Evolutionary conservation across 2,329 filamentous ascomycete genomes (phyloP), one percentile per base, ranked within the genome.

Genomic region (Thelonectria olida): DNA sequence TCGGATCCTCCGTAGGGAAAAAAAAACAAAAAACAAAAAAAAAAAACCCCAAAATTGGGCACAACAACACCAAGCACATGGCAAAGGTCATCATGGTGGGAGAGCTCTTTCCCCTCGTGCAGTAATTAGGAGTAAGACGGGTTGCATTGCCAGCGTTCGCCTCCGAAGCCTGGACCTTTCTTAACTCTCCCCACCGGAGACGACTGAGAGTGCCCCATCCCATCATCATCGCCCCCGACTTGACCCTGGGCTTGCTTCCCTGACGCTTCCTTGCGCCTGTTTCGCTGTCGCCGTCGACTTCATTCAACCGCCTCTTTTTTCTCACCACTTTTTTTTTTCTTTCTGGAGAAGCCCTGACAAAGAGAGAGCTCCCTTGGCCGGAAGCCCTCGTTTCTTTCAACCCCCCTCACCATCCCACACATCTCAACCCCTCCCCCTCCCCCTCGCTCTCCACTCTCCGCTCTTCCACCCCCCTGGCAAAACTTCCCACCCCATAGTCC

Each of bases 311-410:
- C 20, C 48, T 50, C 31, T 56, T 44, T 22, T 36, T 60, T 42
- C 54, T 53, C 50, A 36, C 42, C 42, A 39, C 7, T 39, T 39
- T n/a, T 6, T 39, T n/a, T 20, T n/a, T n/a, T 7, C 15, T 20
- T 42, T 42, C 39, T 42, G 39, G 39, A 42, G 39, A 39, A 31
- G 28, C 28, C 28, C 50, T 44, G 25, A 20, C 31, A 42, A 27
- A 49, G 36, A 23, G 15, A 25, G 41, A 55, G 52, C 42, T 48
- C 54, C 45, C 52, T 54, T 56, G 62, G 57, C 62, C 51, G 25
- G 60, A 61, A 67, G 65, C 67, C 67, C 59, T 67, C 67, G 48
- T 66, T 41, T 36, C 48, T 31, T 31, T 31, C 7, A 31, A 53
- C 57, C 56, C 56, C 51, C 55, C 54, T 53, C 60, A 13, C 62